Evolutionary conservation across 148 eudicot genomes (phyloP).

Genomic region (Rhododendron ovatum): DNA sequence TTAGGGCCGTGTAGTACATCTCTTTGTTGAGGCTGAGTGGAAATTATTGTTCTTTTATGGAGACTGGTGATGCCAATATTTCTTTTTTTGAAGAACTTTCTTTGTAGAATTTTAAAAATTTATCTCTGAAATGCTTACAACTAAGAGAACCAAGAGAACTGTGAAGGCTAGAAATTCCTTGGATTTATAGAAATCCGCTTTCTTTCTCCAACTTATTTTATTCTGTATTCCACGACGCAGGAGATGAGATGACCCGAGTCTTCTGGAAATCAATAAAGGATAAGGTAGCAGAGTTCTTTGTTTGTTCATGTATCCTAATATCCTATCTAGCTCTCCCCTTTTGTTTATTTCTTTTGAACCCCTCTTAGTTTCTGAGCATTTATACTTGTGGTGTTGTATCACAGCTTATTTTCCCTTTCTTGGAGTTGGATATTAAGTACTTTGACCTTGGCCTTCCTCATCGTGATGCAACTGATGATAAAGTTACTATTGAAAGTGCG

Average conservation of each 20-base stretch:
- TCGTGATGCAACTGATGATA: slow-evolving; percentile 26
- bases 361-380: background rate
- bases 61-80: background rate
- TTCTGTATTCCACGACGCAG: slow-evolving; percentile 3
- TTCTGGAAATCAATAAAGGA: slow-evolving; percentile 26
- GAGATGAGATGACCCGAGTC: slow-evolving; percentile 25
- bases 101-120: background rate
- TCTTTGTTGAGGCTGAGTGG: background rate
- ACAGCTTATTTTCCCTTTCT: slow-evolving; percentile 50
- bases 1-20: background rate
- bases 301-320: background rate
- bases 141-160: background rate
- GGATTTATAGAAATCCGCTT: background rate
- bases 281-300: slow-evolving; percentile 11
- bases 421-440: slow-evolving; percentile 59
- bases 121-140: background rate
- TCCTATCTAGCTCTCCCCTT: background rate
- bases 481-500: slow-evolving; percentile 49
- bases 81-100: background rate
- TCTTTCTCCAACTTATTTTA: background rate
- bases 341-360: background rate
- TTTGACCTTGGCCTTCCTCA: slow-evolving; percentile 37
- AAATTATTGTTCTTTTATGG: background rate
- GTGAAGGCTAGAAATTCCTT: background rate
- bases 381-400: background rate